Conservation (phyloP, 2,329 filamentous ascomycete species). For the Cordyceps cicadae region DNA sequence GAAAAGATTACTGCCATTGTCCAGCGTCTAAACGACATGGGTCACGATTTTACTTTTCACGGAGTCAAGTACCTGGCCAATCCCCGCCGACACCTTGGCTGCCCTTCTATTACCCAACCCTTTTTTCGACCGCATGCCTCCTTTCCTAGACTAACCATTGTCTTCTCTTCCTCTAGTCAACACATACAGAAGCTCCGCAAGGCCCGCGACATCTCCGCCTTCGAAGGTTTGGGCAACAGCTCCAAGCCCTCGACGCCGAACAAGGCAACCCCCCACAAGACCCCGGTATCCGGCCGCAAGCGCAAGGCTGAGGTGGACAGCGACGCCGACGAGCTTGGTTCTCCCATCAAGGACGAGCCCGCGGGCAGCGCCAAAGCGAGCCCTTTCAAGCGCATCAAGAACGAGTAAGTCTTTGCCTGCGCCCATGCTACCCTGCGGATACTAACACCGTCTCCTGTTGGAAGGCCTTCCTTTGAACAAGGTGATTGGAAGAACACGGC, state of each 20-base stretch:
- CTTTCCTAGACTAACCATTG: neutral
- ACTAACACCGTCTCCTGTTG: neutral
- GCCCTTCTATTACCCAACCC: neutral
- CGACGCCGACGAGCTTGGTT: constrained; percentile 6
- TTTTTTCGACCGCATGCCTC: neutral
- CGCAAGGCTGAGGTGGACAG: constrained; percentile 13
- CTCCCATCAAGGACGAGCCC: constrained; percentile 18
- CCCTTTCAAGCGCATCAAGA: constrained; percentile 20
- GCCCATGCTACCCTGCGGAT: neutral
- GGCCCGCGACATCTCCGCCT: constrained; percentile 22
- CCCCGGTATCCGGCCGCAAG: constrained; percentile 21
- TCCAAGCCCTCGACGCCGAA: constrained; percentile 18
- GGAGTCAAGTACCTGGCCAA: constrained; percentile 31
- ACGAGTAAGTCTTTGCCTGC: neutral
- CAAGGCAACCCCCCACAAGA: constrained; percentile 24
- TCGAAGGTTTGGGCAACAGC: constrained; percentile 16
- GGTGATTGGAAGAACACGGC: neutral
- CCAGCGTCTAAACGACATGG: constrained; percentile 23
- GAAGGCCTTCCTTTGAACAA: neutral
- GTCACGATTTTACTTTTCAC: constrained; percentile 30
- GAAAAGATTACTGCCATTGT: constrained; percentile 26
- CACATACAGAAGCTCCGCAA: constrained; percentile 38
- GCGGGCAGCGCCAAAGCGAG: constrained; percentile 13
- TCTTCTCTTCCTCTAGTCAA: constrained; percentile 26
- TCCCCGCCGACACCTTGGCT: neutral